Base-by-base conservation (phyloP, 1,284 basidiomycete genomes). In the Ganoderma lucidum region DNA sequence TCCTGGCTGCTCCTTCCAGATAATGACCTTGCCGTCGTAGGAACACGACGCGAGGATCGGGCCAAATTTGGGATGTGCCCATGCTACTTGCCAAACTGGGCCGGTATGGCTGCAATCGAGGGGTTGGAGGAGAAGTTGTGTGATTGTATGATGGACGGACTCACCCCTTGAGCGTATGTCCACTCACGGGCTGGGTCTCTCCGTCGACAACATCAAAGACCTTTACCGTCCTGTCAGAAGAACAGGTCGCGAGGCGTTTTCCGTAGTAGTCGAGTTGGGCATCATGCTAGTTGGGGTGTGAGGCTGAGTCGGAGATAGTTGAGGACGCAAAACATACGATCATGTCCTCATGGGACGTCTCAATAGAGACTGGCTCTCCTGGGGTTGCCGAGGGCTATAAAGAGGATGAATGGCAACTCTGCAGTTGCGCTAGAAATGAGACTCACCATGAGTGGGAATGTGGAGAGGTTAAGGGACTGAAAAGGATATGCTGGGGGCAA, bases 221-320 rank as follows among this genome's bases (percentile, higher is more conserved):
- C 77, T 96, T 95, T 75, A 99, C 93, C 0, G 96, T 98, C 69
- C 96, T 89, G 84, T 99, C 98, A 0, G 96, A 97, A 0, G 96
- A 98, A 80, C 96, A 98, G 0, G 97, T 99, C 4, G 97, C 97
- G 2, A 99, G 90, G 61, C 96, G 89, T 82, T 97, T 97, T 64
- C 96, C 97, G 78, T 98, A 98, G 85, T 97, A 99, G 82, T 99
- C 97, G 60, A 99, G 86, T 80, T 99, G 97, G 32, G 97, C 97
- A 80, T 99, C 97, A 81, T 99, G 97, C 95, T 97, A 76, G 58
- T 12, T 48, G 48, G 37, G 63, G 51, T 51, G 62, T 71, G 56
- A 71, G 66, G 41, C 61, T 59, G 62, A 51, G 68, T 61, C 41
- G 2, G 6, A 28, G 15, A 45, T 1, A 23, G 51, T 35, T 17